Evolutionary conservation across 495 filamentous ascomycete genomes (phyloP).

Genomic region (Aspergillus asperescens): DNA sequence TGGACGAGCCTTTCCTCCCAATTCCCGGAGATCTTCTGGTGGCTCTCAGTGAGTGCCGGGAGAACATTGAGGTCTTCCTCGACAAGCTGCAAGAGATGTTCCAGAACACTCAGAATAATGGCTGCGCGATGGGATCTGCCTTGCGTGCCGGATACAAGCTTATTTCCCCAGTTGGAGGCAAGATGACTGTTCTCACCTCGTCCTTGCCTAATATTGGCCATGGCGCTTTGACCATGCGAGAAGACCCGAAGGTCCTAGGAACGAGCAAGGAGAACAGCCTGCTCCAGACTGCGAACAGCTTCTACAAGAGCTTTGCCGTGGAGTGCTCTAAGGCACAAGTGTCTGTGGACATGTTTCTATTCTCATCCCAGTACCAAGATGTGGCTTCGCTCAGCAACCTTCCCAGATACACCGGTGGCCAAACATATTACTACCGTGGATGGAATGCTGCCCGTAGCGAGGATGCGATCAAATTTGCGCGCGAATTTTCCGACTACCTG

Average conservation of each 20-base stretch:
- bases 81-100: slow-evolving; percentile 94
- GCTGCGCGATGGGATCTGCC: slow-evolving; percentile 88
- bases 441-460: slow-evolving; percentile 92
- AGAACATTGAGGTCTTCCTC: slow-evolving; percentile 87
- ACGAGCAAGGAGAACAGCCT: slow-evolving; percentile 85
- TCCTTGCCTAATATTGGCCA: slow-evolving; percentile 86
- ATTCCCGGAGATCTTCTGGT: slow-evolving; percentile 91
- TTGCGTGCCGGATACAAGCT: slow-evolving; percentile 90
- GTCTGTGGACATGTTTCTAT: slow-evolving; percentile 98
- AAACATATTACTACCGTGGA: slow-evolving; percentile 97
- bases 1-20: slow-evolving; percentile 95
- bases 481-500: slow-evolving; percentile 92
- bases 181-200: slow-evolving; percentile 84
- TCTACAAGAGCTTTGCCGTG: slow-evolving; percentile 99
- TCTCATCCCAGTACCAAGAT: slow-evolving; percentile 94
- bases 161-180: slow-evolving; percentile 87
- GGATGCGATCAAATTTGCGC: slow-evolving; percentile 95
- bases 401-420: slow-evolving; percentile 92
- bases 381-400: slow-evolving; percentile 93
- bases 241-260: slow-evolving; percentile 94
- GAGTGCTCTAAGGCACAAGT: slow-evolving; percentile 99
- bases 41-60: slow-evolving; percentile 79
- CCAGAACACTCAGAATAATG: slow-evolving; percentile 79
- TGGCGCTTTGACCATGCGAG: slow-evolving; percentile 86
- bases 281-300: slow-evolving; percentile 85